Percentiles rank a stretch among this genome's conserved stretches.
Evolutionary conservation across 108 stramenopile genomes (phyloP).

Genomic region (Pseudonitzschia pungens): DNA sequence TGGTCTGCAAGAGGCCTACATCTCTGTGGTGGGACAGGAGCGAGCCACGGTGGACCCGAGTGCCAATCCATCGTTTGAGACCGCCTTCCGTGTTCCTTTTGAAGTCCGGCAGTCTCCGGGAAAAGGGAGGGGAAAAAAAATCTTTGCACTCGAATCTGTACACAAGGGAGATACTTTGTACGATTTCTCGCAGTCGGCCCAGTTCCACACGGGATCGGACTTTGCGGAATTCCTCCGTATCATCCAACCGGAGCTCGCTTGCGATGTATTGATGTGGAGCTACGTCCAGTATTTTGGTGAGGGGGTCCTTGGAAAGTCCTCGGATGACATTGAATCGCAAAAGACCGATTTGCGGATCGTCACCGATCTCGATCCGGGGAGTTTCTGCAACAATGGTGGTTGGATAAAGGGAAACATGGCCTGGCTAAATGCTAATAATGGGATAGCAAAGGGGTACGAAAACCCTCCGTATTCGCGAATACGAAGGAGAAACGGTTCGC

Average conservation of each 20-base stretch:
- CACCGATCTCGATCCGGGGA: slow-evolving; percentile 2
- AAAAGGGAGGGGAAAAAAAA: not conserved
- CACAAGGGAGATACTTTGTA: not conserved
- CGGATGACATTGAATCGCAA: not conserved
- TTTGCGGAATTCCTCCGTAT: not conserved
- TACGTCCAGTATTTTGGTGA: not conserved
- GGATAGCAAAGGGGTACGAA: not conserved
- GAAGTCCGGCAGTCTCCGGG: not conserved
- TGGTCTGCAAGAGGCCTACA: not conserved
- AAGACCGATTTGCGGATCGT: not conserved
- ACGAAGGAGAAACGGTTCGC: not conserved
- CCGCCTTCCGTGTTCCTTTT: not conserved
- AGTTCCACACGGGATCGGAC: not conserved
- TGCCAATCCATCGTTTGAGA: not conserved
- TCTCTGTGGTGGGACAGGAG: not conserved
- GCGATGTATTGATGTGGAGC: slow-evolving; percentile 12
- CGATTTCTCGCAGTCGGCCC: not conserved
- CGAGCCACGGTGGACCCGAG: not conserved
- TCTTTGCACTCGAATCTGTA: not conserved
- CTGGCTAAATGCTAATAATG: not conserved
- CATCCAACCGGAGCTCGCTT: not conserved
- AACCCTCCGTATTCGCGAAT: not conserved
- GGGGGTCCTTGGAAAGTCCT: not conserved
- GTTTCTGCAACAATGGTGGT: slow-evolving; percentile 1
- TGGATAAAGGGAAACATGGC: not conserved